These are phyloP conservation scores for Mortierella sp. DNA, from an alignment of 371 early-diverging fungal genomes.

Conservation along the genomic window DNA sequence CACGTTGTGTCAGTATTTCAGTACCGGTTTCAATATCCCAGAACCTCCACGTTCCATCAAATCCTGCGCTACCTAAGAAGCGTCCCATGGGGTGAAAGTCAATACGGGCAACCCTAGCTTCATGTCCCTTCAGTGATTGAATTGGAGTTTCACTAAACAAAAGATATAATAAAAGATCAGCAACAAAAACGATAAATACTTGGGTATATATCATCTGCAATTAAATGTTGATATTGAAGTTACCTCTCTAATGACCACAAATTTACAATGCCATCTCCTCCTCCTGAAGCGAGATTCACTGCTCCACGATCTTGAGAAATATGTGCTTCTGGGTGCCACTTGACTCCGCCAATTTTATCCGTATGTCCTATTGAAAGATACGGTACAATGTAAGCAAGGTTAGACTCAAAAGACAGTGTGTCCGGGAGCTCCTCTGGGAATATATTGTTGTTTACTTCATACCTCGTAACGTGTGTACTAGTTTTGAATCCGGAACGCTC, in stretches of 20 bases:
- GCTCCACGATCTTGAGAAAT: constrained; percentile 67
- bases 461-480: constrained; percentile 69
- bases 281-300: constrained; percentile 87
- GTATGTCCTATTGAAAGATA: constrained; percentile 73
- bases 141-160: constrained; percentile 79
- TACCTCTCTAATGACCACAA: constrained; percentile 87
- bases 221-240: constrained; percentile 16
- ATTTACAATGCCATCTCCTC: constrained; percentile 80
- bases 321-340: constrained; percentile 90
- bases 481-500: constrained; percentile 83
- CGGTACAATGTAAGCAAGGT: background rate
- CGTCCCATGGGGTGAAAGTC: constrained; percentile 93
- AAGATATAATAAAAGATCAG: constrained; percentile 1
- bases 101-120: constrained; percentile 86
- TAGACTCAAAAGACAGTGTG: background rate
- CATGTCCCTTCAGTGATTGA: constrained; percentile 84
- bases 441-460: background rate
- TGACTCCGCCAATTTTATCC: constrained; percentile 91
- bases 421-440: background rate
- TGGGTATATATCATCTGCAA: background rate
- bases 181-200: background rate
- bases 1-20: constrained; percentile 92
- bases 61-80: constrained; percentile 90
- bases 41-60: constrained; percentile 94
- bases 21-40: constrained; percentile 88